These are phyloP conservation scores for Gossypium bickii DNA, from an alignment of 345 rosid genomes.

Conservation along the genomic window DNA sequence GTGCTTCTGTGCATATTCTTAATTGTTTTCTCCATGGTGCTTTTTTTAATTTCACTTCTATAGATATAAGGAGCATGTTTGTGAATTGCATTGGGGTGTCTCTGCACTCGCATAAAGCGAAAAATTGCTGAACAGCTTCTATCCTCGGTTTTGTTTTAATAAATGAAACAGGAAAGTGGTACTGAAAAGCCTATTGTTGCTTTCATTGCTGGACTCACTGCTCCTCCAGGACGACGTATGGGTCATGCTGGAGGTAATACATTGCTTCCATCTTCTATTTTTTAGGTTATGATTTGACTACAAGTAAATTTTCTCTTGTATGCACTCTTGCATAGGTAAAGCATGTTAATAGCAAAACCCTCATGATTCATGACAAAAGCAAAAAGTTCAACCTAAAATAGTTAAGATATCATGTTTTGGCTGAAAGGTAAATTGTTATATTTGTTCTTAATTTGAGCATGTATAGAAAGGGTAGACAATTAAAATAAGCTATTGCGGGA, in stretches of 20 bases:
- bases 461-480: not conserved
- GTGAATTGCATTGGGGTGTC: not conserved
- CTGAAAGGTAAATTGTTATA: not conserved
- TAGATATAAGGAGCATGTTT: not conserved
- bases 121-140: not conserved
- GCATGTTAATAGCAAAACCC: not conserved
- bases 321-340: not conserved
- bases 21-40: not conserved
- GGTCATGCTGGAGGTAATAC: conserved; percentile 96
- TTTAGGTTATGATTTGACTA: not conserved
- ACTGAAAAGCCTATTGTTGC: conserved; percentile 93
- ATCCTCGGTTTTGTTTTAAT: not conserved
- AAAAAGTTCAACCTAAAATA: not conserved
- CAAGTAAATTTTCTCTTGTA: not conserved
- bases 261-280: not conserved
- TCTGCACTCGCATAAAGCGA: not conserved
- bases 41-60: not conserved
- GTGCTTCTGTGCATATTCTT: not conserved
- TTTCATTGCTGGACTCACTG: conserved; percentile 96
- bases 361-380: not conserved
- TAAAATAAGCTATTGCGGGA: not conserved
- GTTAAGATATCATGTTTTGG: not conserved
- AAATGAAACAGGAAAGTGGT: conserved; percentile 73
- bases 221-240: conserved; percentile 98
- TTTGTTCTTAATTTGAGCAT: not conserved